Conservation (phyloP, 441 rosid genomes). For the Syzygium syzygioides region DNA sequence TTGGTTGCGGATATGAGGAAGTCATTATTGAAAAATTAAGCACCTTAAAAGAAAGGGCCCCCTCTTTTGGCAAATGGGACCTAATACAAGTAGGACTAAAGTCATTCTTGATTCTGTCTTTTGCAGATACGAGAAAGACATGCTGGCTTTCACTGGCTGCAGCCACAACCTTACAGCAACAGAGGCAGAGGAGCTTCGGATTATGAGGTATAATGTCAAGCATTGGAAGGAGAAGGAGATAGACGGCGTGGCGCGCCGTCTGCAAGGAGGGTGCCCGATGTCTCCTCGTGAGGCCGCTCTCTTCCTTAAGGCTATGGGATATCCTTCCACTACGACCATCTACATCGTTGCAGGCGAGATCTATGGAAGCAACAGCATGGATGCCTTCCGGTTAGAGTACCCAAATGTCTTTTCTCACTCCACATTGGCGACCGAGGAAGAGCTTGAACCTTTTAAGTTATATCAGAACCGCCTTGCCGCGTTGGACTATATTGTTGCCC, state of each 20-base stretch:
- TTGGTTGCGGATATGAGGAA: conserved; percentile 65
- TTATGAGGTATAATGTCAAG: conserved; percentile 65
- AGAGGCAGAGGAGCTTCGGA: conserved; percentile 64
- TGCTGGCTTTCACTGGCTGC: conserved; percentile 96
- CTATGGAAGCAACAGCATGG: conserved; percentile 76
- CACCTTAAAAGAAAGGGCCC: background rate
- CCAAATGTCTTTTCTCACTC: conserved; percentile 79
- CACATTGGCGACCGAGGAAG: conserved; percentile 69
- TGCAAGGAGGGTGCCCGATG: conserved; percentile 91
- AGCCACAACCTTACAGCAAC: conserved; percentile 65
- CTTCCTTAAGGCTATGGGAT: conserved; percentile 91
- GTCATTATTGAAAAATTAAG: conserved; percentile 28
- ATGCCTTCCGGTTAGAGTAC: conserved; percentile 59
- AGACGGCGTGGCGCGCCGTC: conserved; percentile 49
- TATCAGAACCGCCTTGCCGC: conserved; percentile 95
- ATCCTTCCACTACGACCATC: conserved; percentile 68
- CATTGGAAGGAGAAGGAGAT: conserved; percentile 99
- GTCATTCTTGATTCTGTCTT: background rate
- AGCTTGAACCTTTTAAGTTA: conserved; percentile 55
- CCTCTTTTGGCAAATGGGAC: background rate
- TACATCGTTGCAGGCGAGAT: conserved; percentile 88
- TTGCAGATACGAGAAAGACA: conserved; percentile 61
- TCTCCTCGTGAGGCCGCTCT: conserved; percentile 88
- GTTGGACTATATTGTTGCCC: conserved; percentile 80
- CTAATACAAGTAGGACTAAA: background rate